These are phyloP conservation scores for Plasmodium knowlesi DNA, from an alignment of 169 alveolate genomes.

Conservation along the genomic window DNA sequence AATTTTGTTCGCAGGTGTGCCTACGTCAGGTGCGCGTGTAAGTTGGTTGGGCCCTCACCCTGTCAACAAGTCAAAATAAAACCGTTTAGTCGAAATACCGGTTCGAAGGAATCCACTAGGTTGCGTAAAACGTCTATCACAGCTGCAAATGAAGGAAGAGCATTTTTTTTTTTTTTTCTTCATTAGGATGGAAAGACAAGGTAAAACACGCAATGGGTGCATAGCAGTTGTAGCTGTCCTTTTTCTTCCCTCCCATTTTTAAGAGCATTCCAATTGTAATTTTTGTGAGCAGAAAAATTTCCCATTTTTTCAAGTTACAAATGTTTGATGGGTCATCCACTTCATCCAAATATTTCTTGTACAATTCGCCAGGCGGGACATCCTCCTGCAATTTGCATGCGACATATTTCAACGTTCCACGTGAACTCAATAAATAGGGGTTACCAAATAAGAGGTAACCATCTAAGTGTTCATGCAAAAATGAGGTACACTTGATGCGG, in stretches of 20 bases:
- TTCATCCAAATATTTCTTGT: constrained; percentile 16
- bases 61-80: background rate
- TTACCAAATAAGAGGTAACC: background rate
- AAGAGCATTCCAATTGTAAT: background rate
- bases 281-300: background rate
- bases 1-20: background rate
- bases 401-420: background rate
- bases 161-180: background rate
- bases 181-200: background rate
- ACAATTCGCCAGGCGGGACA: constrained; percentile 27
- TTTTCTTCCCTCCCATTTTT: background rate
- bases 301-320: background rate
- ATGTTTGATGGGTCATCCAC: constrained; percentile 18
- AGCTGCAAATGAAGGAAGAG: constrained; percentile 5
- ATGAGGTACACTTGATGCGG: background rate
- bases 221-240: background rate
- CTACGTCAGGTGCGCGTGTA: background rate
- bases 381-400: constrained; percentile 14
- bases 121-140: constrained; percentile 13
- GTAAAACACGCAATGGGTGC: background rate
- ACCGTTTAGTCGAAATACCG: background rate
- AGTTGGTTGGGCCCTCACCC: background rate
- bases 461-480: background rate
- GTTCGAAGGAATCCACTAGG: constrained; percentile 25
- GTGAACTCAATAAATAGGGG: background rate